A percentile compares a stretch with the other conserved stretches of the same genome.
Evolutionary conservation across 2,329 filamentous ascomycete species (phyloP).

Genomic region (Beauveria scarabaeidicola): DNA sequence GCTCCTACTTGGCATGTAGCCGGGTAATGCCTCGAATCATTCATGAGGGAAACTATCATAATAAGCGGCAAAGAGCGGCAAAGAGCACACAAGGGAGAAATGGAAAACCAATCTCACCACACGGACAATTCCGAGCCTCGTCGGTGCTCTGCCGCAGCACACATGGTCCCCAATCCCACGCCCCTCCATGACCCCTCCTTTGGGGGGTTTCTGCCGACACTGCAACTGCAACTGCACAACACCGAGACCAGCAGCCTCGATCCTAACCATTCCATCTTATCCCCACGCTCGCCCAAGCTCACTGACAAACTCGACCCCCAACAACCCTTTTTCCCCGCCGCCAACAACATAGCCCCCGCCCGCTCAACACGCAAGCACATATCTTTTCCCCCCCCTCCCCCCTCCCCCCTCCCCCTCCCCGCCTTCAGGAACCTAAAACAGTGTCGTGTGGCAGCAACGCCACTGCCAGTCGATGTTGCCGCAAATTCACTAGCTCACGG

Average conservation of each 20-base stretch:
- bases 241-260: not conserved
- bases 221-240: no score
- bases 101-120: no score
- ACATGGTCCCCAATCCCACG: no score
- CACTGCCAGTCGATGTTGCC: not conserved
- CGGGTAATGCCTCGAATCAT: not conserved
- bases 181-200: no score
- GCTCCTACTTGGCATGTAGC: not conserved
- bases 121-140: no score
- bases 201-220: no score
- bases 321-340: not conserved
- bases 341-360: not conserved
- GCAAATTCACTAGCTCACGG: not conserved
- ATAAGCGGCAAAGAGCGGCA: no score
- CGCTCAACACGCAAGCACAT: not conserved
- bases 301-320: not conserved
- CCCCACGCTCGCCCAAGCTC: not conserved
- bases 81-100: no score
- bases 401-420: not conserved
- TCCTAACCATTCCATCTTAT: not conserved
- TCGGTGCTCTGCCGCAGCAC: no score
- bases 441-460: conserved; percentile 1
- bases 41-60: no score
- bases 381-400: not conserved
- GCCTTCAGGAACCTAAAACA: not conserved